A percentile compares a stretch with the other conserved stretches of the same genome.
phyloP scores from a whole-genome alignment of 1,139 yeast genomes.

The Diutina catenulata region DNA sequence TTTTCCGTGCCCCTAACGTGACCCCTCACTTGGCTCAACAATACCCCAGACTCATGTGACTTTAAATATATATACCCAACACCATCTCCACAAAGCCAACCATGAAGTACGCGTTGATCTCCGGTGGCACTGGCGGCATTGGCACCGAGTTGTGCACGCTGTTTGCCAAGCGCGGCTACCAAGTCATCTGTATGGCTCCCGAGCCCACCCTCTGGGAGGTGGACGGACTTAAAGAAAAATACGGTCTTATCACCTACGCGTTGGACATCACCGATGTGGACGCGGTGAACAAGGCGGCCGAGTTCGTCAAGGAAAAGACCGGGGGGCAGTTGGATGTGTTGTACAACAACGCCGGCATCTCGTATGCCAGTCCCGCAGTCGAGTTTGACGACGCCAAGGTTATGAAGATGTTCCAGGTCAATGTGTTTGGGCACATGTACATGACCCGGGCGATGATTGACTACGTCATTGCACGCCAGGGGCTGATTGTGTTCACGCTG shows the following conservation, averaged over 20 bases:
- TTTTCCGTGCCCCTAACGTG: too few relatives aligned
- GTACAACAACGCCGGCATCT: constrained; percentile 10
- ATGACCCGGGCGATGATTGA: constrained; percentile 2
- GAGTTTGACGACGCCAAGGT: constrained; percentile 2
- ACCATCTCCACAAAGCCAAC: not conserved
- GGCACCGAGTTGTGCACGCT: constrained; percentile 3
- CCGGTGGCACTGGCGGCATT: constrained; percentile 4
- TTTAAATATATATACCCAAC: not conserved
- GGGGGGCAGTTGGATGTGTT: constrained; percentile 8
- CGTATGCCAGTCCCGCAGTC: constrained; percentile 5
- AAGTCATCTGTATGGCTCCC: constrained; percentile 4
- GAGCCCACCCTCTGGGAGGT: constrained; percentile 2
- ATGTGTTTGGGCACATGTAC: constrained; percentile 5
- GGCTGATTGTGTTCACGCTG: constrained; percentile 5
- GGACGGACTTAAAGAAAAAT: not conserved
- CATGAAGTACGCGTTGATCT: constrained; percentile 1
- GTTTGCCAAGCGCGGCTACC: not conserved
- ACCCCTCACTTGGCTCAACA: too few relatives aligned
- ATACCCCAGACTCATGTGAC: too few relatives aligned
- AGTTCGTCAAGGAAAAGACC: constrained; percentile 11
- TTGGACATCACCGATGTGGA: constrained; percentile 21
- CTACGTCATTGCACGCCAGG: not conserved
- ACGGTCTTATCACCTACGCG: constrained; percentile 19
- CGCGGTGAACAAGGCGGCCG: constrained; percentile 16
- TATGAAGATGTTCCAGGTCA: constrained; percentile 1